Evolutionary conservation across 2,329 filamentous ascomycete genomes (phyloP), one percentile per base, ranked within the genome.

Genomic region (Aureobasidium sp.): DNA sequence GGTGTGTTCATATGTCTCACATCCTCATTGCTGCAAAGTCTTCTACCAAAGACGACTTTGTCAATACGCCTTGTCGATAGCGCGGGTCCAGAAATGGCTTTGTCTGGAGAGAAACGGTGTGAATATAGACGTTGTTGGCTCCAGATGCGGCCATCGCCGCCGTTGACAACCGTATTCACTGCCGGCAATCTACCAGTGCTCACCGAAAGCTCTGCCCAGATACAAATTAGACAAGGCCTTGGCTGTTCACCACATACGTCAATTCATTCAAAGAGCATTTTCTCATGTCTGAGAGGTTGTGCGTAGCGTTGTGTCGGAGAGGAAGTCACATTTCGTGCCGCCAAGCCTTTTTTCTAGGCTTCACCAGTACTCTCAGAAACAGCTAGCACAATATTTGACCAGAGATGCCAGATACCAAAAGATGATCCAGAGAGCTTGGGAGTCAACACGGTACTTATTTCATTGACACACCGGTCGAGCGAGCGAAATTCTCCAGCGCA

Each of bases 21-120:
- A 17, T 26, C 44, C 44, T 41, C 20, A 15, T 60, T 23, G 46
- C 57, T 51, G 29, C 46, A 23, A 6, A 17, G 5, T 42, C 15
- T 34, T 17, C 34, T 20, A 9, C 27, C 10, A 58, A 32, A 41
- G 13, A 34, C 27, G 27, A 42, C 37, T 26, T 12, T 50, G 26
- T 50, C 56, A 51, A 60, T 60, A 51, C 42, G 34, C 42, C 55
- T 47, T 39, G 34, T 59, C 55, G 55, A 47, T 59, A 59, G 55
- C 34, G 55, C 32, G 34, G 55, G 46, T 42, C 48, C 42, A 59
- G 1, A 48, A 37, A 39, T 37, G 42, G 17, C 34, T 36, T 50
- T 5, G 36, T 60, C 34, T 50, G 46, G 46, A 27, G 57, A 42
- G 13, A 51, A 50, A 59, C 44, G 42, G 44, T 42, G 15, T 60